Evolutionary conservation across 2,329 filamentous ascomycete species (phyloP), one percentile per base, ranked within the genome.

Genomic region (Dendryphion nanum): DNA sequence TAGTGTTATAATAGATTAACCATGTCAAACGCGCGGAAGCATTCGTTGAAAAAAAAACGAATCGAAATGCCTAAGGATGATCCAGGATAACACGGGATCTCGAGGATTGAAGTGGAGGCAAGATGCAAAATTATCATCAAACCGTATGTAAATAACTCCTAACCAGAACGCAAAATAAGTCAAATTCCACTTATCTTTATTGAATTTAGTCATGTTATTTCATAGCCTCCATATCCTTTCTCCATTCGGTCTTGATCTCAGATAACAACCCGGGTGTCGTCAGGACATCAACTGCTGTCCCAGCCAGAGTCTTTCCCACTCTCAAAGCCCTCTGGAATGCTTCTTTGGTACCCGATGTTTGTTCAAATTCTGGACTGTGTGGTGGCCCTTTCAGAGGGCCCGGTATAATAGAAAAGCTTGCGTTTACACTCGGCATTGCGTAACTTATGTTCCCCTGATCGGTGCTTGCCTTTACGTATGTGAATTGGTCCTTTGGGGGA

Each of bases 401-500:
- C 4, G 63, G 62, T 1, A 59, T 47, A 30, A 69, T 78, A 18
- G 67, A 66, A 50, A 80, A 81, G 5, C 72, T 71, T 1, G 70
- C 64, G 38, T 69, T 75, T 24, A 82, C 54, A 37, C 73, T 77
- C 26, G 78, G 79, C 66, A 81, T 70, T 1, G 68, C 74, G 49
- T 81, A 74, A 46, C 74, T 79, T 37, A 82, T 59, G 44, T 82
- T 71, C 0, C 79, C 79, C 59, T 81, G 77, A 51, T 82, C 79
- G 0, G 77, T 80, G 45, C 75, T 78, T 4, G 78, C 77, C 50
- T 67, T 70, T n/a, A 54, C 48, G 24, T 37, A 48, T 18, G 50
- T 56, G 23, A 43, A 42, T 33, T 47, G 37, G 15, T 42, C 48
- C n/a, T 16, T 20, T 5, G 45, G 30, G 2, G 45, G 48, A 8